Conservation (phyloP, 495 filamentous ascomycete genomes). For the Lineolata rhizophorae region DNA sequence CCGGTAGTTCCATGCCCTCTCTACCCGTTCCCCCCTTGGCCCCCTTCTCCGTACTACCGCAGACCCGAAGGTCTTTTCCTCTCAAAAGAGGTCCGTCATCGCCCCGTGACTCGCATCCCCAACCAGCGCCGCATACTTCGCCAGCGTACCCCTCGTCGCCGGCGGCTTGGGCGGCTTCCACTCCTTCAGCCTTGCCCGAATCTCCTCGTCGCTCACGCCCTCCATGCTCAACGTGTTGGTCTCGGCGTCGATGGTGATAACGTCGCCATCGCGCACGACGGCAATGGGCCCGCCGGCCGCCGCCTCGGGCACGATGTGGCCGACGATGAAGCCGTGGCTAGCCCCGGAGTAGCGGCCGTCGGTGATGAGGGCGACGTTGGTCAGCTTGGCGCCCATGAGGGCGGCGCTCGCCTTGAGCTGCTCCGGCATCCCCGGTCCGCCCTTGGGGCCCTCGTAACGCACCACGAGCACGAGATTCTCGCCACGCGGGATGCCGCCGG, state of each 20-base stretch:
- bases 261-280: slow-evolving; percentile 58
- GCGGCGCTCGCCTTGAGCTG: slow-evolving; percentile 75
- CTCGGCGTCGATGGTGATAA: slow-evolving; percentile 70
- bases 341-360: slow-evolving; percentile 86
- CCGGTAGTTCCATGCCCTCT: too few species aligned
- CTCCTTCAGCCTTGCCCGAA: slow-evolving; percentile 36
- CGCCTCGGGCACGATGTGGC: slow-evolving; percentile 87
- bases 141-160: slow-evolving; percentile 71
- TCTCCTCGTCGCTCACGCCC: slow-evolving; percentile 51
- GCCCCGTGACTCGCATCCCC: slow-evolving; percentile 50
- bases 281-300: slow-evolving; percentile 67
- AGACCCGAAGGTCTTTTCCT: too few species aligned
- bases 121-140: slow-evolving; percentile 67
- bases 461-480: slow-evolving; percentile 87
- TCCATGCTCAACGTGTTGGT: slow-evolving; percentile 56
- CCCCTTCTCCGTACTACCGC: too few species aligned
- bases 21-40: too few species aligned
- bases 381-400: slow-evolving; percentile 79
- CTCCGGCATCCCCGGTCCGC: slow-evolving; percentile 97
- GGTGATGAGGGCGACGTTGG: slow-evolving; percentile 78
- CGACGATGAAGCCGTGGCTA: slow-evolving; percentile 86
- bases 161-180: slow-evolving; percentile 56
- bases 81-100: slow-evolving; percentile 25
- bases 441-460: slow-evolving; percentile 86
- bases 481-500: slow-evolving; percentile 45